Percentiles rank a stretch among this genome's conserved stretches.
phyloP scores from a whole-genome alignment of 108 stramenopile species.

The Tribonema minus region DNA sequence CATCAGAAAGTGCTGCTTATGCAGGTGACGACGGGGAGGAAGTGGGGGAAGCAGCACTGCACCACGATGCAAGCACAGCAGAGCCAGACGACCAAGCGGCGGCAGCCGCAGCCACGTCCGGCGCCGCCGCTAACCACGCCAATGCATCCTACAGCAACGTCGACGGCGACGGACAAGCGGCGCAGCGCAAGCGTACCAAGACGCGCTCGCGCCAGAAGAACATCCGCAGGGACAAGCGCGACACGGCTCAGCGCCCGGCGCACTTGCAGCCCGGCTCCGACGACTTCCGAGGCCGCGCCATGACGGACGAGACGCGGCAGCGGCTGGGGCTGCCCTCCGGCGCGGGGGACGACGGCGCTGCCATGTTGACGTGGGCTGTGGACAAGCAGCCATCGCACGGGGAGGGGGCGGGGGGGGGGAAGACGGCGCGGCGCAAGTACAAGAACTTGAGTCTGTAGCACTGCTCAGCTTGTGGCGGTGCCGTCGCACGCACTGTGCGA shows the following conservation, averaged over 20 bases:
- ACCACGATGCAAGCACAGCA: neutral
- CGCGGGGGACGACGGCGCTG: neutral
- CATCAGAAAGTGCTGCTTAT: neutral
- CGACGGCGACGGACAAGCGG: neutral
- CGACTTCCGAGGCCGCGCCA: conserved; percentile 20
- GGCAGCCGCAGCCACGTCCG: neutral
- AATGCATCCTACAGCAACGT: neutral
- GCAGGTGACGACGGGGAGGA: neutral
- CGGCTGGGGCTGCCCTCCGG: conserved; percentile 13
- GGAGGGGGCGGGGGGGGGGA: neutral
- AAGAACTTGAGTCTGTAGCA: neutral
- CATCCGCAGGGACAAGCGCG: conserved; percentile 52
- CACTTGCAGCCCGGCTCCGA: conserved; percentile 17
- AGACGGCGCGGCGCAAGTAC: neutral
- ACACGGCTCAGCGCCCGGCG: conserved; percentile 18
- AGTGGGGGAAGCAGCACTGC: conserved; percentile 16
- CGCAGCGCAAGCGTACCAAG: conserved; percentile 35
- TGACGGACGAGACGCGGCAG: conserved; percentile 33
- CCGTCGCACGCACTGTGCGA: neutral
- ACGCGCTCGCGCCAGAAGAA: conserved; percentile 54
- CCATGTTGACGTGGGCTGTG: neutral
- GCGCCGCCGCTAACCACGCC: neutral
- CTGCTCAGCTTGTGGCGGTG: neutral
- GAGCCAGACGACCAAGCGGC: neutral
- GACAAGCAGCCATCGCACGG: neutral